Base-by-base conservation (phyloP, 2,329 filamentous ascomycete genomes). In the Ophiostoma ulmi region DNA sequence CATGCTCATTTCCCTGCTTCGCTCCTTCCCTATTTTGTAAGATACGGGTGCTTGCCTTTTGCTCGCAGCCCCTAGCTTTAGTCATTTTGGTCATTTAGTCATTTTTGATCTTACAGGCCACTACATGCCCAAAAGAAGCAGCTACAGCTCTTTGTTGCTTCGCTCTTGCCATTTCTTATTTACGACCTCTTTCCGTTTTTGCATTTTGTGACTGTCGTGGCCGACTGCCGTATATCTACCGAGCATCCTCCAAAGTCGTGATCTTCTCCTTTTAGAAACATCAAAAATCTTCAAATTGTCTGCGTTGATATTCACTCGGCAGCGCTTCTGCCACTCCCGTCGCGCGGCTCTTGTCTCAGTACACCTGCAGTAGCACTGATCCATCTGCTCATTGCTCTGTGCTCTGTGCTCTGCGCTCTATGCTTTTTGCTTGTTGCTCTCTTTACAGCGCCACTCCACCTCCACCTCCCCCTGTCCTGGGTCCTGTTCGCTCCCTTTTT, bases 401-500 rank as follows among this genome's bases (percentile, higher is more conserved):
- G 31, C 31, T 31, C n/a, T n/a, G n/a, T n/a, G n/a, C n/a, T n/a
- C 26, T 31, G 3, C 3, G 26, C 26, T 31, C 26, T 31, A 31
- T 1, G 26, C 26, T 31, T 31, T 4, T 31, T 31, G 31, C 31
- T 44, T 55, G 48, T 22, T 55, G 48, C 48, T 55, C 52, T 26
- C 10, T 61, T 61, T 22, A 39, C 61, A 65, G 36, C 17, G 61
- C 58, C 14, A 39, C 35, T 17, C 35, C 36, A 20, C 20, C 55
- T 65, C 61, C 61, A 65, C 61, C 35, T 11, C 36, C 63, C 65
- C 65, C 39, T 44, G 65, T 48, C 17, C 44, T 48, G 31, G 31
- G 31, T 4, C 44, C 44, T 48, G 20, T 67, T 39, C 31, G n/a
- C 64, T 66, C 36, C n/a, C 64, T 41, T 44, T 44, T 66, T 67